Evolutionary conservation across 768 basidiomycete species (phyloP).

Genomic region (Amanita pallidorosea): DNA sequence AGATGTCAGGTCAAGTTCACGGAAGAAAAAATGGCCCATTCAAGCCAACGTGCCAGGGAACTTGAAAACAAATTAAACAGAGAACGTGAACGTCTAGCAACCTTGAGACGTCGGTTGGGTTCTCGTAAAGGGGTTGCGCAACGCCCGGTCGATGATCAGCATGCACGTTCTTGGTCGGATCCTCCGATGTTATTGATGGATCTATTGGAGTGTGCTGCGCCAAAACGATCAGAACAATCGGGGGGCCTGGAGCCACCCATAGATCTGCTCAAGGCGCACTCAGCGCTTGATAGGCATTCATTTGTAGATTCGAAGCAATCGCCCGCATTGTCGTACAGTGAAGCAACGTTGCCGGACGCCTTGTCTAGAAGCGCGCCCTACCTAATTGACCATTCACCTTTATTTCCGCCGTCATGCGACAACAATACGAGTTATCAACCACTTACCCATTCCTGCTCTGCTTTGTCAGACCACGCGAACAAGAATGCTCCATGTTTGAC

Average conservation of each 20-base stretch:
- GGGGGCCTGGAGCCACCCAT: background rate
- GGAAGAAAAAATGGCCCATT: slow-evolving; percentile 55
- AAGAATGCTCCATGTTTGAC: background rate
- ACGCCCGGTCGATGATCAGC: background rate
- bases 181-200: background rate
- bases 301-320: background rate
- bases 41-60: slow-evolving; percentile 58
- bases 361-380: background rate
- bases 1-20: slow-evolving; percentile 49
- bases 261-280: background rate
- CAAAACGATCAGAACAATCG: background rate
- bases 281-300: background rate
- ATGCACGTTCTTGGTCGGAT: background rate
- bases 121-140: background rate
- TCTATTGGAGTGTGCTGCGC: background rate
- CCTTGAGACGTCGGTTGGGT: slow-evolving; percentile 33
- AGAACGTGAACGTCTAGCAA: slow-evolving; percentile 48
- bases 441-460: background rate
- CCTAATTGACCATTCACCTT: background rate
- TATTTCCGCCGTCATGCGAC: background rate
- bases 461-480: background rate
- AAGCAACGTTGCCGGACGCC: background rate
- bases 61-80: slow-evolving; percentile 61
- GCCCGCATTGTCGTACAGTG: background rate
- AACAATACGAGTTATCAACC: background rate